Percentiles rank a stretch among this genome's conserved stretches.
Evolutionary conservation across 2,329 filamentous ascomycete genomes (phyloP).

Genomic region (Fusarium sp.): DNA sequence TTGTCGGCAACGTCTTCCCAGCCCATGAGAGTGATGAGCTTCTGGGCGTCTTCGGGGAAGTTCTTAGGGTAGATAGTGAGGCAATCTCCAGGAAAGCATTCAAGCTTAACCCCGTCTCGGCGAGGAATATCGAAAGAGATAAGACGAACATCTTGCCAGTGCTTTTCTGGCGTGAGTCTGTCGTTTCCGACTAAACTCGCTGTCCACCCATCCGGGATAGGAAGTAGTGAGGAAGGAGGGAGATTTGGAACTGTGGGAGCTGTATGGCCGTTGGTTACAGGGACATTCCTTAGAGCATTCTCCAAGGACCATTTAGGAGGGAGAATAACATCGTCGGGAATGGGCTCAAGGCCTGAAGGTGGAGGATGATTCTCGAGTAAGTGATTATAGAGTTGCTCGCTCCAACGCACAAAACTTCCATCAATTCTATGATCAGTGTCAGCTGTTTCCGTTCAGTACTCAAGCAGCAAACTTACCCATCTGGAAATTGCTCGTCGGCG

Average conservation of each 20-base stretch:
- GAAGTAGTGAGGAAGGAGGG: slow-evolving; percentile 59
- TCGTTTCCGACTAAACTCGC: slow-evolving; percentile 76
- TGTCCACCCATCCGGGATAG: slow-evolving; percentile 69
- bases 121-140: slow-evolving; percentile 71
- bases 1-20: slow-evolving; percentile 83
- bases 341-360: slow-evolving; percentile 74
- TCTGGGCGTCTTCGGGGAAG: slow-evolving; percentile 83
- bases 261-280: slow-evolving; percentile 28
- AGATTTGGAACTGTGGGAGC: slow-evolving; percentile 34
- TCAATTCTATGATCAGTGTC: slow-evolving; percentile 73
- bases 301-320: slow-evolving; percentile 75
- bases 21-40: slow-evolving; percentile 82
- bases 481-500: slow-evolving; percentile 92
- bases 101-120: slow-evolving; percentile 40
- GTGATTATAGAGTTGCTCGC: slow-evolving; percentile 74
- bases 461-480: slow-evolving; percentile 74
- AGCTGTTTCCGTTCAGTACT: neutral
- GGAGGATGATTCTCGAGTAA: slow-evolving; percentile 79
- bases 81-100: slow-evolving; percentile 80
- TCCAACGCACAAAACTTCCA: slow-evolving; percentile 86
- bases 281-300: slow-evolving; percentile 15
- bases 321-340: slow-evolving; percentile 81
- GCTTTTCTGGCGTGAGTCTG: slow-evolving; percentile 79
- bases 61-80: slow-evolving; percentile 90
- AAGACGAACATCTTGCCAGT: slow-evolving; percentile 96